Percentiles rank a stretch among this genome's conserved stretches.
phyloP scores from a whole-genome alignment of 345 rosid genomes.

The Rhizophora apiculata region DNA sequence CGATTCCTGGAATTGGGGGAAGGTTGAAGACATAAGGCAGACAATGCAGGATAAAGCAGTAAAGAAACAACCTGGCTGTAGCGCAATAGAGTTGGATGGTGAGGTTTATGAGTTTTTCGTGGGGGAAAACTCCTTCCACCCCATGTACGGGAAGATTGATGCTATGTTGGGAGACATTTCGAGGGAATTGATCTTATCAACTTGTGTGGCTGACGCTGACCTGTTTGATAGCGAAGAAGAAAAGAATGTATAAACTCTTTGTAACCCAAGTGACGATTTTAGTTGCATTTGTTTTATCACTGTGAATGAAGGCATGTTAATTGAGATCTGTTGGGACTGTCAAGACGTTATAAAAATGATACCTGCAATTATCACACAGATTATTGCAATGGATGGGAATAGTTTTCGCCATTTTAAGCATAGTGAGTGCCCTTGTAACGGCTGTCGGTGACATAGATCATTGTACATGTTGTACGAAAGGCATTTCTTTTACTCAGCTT shows the following conservation, averaged over 20 bases:
- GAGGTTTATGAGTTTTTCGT: slow-evolving; percentile 57
- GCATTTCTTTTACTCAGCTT: too few relatives aligned
- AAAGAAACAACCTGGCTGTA: slow-evolving; percentile 60
- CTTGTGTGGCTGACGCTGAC: background rate
- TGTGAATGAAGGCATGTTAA: background rate
- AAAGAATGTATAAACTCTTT: background rate
- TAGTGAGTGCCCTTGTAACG: background rate
- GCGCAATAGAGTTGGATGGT: slow-evolving; percentile 52
- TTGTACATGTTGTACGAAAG: background rate
- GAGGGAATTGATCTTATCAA: background rate
- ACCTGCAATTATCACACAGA: background rate
- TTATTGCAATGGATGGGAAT: background rate
- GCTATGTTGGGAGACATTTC: slow-evolving; percentile 4
- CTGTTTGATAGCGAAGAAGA: background rate
- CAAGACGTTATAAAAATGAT: background rate
- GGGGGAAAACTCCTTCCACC: slow-evolving; percentile 54
- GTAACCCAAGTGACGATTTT: background rate
- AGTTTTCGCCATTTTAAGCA: background rate
- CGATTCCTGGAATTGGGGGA: slow-evolving; percentile 53
- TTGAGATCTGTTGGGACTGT: background rate
- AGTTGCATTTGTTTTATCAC: background rate
- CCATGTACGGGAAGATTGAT: slow-evolving; percentile 4
- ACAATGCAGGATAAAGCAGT: slow-evolving; percentile 54
- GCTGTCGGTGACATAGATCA: background rate
- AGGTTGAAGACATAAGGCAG: slow-evolving; percentile 39